These are phyloP conservation scores for Cyberlindnera veronae DNA, from an alignment of 805 yeast genomes.

Conservation along the genomic window DNA sequence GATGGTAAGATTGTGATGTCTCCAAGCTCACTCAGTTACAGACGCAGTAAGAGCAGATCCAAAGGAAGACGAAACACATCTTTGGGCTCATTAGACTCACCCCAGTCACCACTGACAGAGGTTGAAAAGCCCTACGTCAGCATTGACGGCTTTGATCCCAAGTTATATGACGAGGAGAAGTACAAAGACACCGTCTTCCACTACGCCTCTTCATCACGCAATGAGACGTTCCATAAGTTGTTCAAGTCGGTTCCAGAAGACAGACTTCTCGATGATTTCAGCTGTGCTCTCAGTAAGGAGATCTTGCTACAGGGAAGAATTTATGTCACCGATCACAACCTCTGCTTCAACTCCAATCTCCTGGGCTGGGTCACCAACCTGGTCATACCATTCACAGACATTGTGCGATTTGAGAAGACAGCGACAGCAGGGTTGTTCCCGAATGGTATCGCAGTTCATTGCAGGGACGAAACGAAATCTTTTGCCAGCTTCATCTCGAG, in stretches of 20 bases:
- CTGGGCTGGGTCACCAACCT: constrained; percentile 89
- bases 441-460: constrained; percentile 60
- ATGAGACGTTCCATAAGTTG: constrained; percentile 72
- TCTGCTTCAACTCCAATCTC: constrained; percentile 84
- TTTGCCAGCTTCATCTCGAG: constrained; percentile 88
- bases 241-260: constrained; percentile 74
- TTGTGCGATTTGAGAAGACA: constrained; percentile 71
- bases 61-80: constrained; percentile 18
- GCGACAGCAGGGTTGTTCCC: constrained; percentile 88
- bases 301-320: constrained; percentile 84
- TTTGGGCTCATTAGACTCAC: constrained; percentile 17
- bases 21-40: constrained; percentile 27
- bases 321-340: constrained; percentile 70
- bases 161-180: constrained; percentile 53
- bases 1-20: constrained; percentile 12
- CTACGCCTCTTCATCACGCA: constrained; percentile 60
- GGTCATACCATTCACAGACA: constrained; percentile 66
- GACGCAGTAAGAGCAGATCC: constrained; percentile 13
- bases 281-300: constrained; percentile 87
- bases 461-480: constrained; percentile 46
- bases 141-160: constrained; percentile 28
- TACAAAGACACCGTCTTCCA: constrained; percentile 56
- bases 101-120: constrained; percentile 21
- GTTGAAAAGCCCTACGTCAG: constrained; percentile 5
- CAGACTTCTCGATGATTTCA: constrained; percentile 76